phyloP scores from a whole-genome alignment of 805 yeast genomes.

The Maudiozyma pseudohumilis region DNA sequence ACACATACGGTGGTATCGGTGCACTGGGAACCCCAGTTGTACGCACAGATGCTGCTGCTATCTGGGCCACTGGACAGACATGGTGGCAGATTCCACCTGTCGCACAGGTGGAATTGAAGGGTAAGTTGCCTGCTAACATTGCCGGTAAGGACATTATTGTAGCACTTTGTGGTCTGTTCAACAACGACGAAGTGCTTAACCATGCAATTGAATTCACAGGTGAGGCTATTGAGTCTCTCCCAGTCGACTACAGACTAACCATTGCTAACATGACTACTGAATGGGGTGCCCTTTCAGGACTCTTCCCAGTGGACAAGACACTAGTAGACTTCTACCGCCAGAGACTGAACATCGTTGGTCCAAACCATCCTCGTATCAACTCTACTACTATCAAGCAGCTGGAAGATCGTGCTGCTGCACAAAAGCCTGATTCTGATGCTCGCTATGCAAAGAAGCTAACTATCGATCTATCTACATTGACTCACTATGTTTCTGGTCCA shows the following conservation, averaged over 20 bases:
- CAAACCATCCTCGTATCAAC: constrained; percentile 80
- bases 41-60: constrained; percentile 96
- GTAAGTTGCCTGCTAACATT: constrained; percentile 73
- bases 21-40: constrained; percentile 95
- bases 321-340: constrained; percentile 69
- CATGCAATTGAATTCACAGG: constrained; percentile 93
- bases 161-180: constrained; percentile 87
- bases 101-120: constrained; percentile 81
- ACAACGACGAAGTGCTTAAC: constrained; percentile 84
- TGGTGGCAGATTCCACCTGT: constrained; percentile 99
- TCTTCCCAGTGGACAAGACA: constrained; percentile 88
- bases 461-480: constrained; percentile 67
- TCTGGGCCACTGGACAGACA: constrained; percentile 99
- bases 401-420: constrained; percentile 8
- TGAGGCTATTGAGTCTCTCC: constrained; percentile 55
- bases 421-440: constrained; percentile 63
- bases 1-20: constrained; percentile 96
- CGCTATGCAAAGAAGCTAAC: constrained; percentile 79
- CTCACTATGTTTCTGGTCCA: constrained; percentile 93
- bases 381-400: constrained; percentile 41
- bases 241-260: constrained; percentile 79
- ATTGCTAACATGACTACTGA: constrained; percentile 97
- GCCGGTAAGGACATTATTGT: constrained; percentile 97
- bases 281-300: constrained; percentile 96
- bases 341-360: constrained; percentile 41